Percentiles rank a stretch among this genome's conserved stretches.
These are phyloP conservation scores for Pyrenula aspistea DNA, from an alignment of 495 filamentous ascomycete species.

Conservation along the genomic window DNA sequence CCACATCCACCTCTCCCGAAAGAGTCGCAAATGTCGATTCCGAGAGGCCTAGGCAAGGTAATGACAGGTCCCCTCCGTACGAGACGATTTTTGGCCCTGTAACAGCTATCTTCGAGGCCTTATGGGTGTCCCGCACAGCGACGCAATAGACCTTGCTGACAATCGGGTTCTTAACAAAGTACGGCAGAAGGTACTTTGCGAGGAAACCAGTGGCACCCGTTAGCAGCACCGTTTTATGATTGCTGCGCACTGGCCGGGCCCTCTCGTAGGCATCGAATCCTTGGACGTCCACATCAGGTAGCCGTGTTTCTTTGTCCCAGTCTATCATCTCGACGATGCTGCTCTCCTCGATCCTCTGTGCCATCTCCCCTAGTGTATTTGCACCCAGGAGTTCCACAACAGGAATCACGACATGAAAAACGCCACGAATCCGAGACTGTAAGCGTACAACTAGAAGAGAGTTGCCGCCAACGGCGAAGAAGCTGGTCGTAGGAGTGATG, in stretches of 20 bases:
- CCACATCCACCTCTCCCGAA: constrained; percentile 14
- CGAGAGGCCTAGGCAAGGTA: constrained; percentile 19
- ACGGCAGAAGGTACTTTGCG: neutral
- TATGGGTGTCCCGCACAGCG: constrained; percentile 6
- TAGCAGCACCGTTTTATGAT: constrained; percentile 1
- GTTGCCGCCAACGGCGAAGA: constrained; percentile 9
- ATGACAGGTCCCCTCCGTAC: constrained; percentile 20
- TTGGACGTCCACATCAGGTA: constrained; percentile 1
- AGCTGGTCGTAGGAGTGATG: constrained; percentile 4
- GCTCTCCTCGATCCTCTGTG: constrained; percentile 8
- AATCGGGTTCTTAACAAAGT: neutral
- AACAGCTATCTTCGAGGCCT: neutral
- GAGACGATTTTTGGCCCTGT: neutral
- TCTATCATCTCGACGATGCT: constrained; percentile 8
- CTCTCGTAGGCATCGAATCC: neutral
- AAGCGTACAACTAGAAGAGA: constrained; percentile 13
- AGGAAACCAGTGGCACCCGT: constrained; percentile 5
- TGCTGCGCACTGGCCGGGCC: neutral
- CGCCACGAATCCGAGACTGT: constrained; percentile 12
- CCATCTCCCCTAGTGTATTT: constrained; percentile 24
- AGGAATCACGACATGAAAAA: constrained; percentile 11
- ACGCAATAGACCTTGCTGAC: constrained; percentile 22
- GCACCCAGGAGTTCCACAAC: constrained; percentile 22
- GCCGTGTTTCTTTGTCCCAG: constrained; percentile 17
- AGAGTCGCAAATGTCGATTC: constrained; percentile 9